Conservation (phyloP, 2,329 filamentous ascomycete species). For the Elsinoe fawcettii region DNA sequence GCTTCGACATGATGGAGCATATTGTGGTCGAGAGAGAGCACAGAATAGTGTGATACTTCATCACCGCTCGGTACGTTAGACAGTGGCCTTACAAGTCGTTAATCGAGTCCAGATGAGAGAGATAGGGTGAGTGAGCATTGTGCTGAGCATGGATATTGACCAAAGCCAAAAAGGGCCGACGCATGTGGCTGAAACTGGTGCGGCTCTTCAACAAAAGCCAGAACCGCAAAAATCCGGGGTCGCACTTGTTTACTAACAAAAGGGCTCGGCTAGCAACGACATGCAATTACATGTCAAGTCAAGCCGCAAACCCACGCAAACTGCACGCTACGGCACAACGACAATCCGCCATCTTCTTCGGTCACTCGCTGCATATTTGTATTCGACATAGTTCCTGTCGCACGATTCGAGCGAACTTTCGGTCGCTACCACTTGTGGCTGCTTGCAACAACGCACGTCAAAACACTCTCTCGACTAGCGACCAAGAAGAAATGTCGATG, state of each 20-base stretch:
- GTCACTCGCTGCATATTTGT: conserved; percentile 11
- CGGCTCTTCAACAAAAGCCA: background rate
- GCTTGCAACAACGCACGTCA: background rate
- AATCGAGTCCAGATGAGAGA: too few species aligned
- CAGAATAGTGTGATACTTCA: background rate
- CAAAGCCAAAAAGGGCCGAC: background rate
- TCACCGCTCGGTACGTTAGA: too few species aligned
- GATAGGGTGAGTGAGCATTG: too few species aligned
- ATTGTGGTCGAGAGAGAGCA: background rate
- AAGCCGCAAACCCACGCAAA: background rate
- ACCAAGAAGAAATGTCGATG: conserved; percentile 7
- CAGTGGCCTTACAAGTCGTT: too few species aligned
- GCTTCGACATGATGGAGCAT: background rate
- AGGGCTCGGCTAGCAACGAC: background rate
- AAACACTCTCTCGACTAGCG: background rate
- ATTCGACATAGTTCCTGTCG: background rate
- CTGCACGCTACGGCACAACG: conserved; percentile 7
- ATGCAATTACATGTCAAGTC: background rate
- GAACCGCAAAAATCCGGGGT: background rate
- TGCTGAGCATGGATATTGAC: background rate
- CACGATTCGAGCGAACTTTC: background rate
- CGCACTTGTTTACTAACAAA: background rate
- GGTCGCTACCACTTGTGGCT: background rate
- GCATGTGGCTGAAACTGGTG: background rate
- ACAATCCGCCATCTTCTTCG: background rate